phyloP scores from a whole-genome alignment of 148 eudicot genomes.

The Beta vulgaris region DNA sequence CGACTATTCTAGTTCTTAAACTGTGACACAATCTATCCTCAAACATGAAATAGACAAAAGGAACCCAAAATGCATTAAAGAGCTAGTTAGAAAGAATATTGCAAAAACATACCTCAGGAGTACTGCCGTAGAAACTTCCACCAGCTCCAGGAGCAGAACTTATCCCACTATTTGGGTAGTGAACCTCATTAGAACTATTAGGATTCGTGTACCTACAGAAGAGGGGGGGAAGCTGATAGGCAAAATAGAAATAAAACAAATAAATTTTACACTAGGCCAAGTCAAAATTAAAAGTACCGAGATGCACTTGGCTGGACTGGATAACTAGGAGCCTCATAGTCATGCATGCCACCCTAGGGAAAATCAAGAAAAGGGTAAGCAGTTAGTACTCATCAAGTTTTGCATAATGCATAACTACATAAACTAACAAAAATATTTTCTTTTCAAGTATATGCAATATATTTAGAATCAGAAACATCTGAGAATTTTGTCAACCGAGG shows the following conservation, averaged over 20 bases:
- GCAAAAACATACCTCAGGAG: constrained; percentile 23
- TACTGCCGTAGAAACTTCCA: constrained; percentile 29
- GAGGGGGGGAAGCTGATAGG: not conserved
- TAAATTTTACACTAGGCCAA: not conserved
- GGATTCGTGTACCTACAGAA: constrained; percentile 37
- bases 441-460: not conserved
- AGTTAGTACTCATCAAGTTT: not conserved
- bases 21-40: not conserved
- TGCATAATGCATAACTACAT: no score
- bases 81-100: not conserved
- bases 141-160: constrained; percentile 39
- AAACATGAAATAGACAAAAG: not conserved
- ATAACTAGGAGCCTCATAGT: constrained; percentile 41
- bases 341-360: constrained; percentile 41
- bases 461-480: not conserved
- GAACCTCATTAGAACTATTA: constrained; percentile 34
- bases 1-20: not conserved
- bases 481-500: not conserved
- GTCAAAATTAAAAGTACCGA: constrained; percentile 33
- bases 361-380: constrained; percentile 20
- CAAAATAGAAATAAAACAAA: not conserved
- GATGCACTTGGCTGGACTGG: constrained; percentile 45
- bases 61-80: not conserved
- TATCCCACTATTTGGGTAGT: constrained; percentile 30
- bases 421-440: not conserved